Conservation (phyloP, 257 asterid species). For the Plantago major region DNA sequence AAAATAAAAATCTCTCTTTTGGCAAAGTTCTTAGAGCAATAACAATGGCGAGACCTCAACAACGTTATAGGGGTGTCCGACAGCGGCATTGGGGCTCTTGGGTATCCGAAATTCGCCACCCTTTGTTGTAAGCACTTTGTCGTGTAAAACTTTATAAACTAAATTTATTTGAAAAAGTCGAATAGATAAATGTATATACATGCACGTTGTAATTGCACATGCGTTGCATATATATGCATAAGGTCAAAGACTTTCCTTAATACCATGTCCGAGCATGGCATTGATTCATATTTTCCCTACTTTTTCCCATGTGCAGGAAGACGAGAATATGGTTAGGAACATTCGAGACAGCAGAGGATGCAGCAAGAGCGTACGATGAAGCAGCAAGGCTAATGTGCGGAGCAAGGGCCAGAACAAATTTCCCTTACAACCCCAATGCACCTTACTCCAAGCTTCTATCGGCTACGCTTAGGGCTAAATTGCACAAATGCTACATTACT, state of each 20-base stretch:
- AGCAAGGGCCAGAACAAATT: slow-evolving; percentile 58
- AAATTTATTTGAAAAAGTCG: too few relatives aligned
- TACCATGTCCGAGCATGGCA: background rate
- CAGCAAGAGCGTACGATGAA: slow-evolving; percentile 77
- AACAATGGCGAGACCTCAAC: slow-evolving; percentile 52
- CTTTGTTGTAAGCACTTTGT: slow-evolving; percentile 49
- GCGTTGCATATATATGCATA: too few relatives aligned
- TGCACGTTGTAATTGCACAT: too few relatives aligned
- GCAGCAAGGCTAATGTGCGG: slow-evolving; percentile 78
- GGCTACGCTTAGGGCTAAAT: slow-evolving; percentile 49
- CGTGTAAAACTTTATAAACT: too few relatives aligned
- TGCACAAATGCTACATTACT: slow-evolving; percentile 60
- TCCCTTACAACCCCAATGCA: slow-evolving; percentile 34
- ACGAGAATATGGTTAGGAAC: slow-evolving; percentile 80
- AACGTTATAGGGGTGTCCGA: slow-evolving; percentile 70
- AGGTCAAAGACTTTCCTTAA: too few relatives aligned
- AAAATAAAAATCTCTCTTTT: background rate
- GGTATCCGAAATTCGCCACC: slow-evolving; percentile 88
- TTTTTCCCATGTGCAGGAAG: slow-evolving; percentile 37
- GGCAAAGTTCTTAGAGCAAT: background rate
- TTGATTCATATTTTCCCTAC: background rate
- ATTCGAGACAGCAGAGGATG: slow-evolving; percentile 74
- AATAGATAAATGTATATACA: too few relatives aligned
- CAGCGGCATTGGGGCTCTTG: slow-evolving; percentile 90
- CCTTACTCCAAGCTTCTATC: slow-evolving; percentile 46